phyloP scores from a whole-genome alignment of 108 stramenopile genomes.

The Pseudonitzschia multiseries region DNA sequence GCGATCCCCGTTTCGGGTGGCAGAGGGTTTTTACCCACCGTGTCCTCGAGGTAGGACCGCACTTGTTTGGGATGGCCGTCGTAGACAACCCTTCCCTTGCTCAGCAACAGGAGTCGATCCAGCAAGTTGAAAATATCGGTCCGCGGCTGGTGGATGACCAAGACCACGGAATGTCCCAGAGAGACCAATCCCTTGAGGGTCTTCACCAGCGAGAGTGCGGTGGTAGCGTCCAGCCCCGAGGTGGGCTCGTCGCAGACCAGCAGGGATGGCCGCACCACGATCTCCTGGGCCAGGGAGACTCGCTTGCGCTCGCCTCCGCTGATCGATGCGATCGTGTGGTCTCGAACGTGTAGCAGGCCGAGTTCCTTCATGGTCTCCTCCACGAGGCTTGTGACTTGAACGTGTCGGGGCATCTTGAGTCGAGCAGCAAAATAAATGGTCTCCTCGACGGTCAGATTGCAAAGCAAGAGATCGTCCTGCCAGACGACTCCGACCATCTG shows the following conservation, averaged over 20 bases:
- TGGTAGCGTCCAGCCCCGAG: constrained; percentile 77
- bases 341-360: constrained; percentile 52
- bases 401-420: constrained; percentile 57
- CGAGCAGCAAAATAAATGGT: constrained; percentile 78
- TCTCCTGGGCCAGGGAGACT: constrained; percentile 76
- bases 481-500: constrained; percentile 81
- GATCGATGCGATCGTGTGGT: constrained; percentile 71
- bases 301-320: constrained; percentile 88
- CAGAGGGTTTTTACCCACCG: constrained; percentile 7
- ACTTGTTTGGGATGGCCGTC: constrained; percentile 47
- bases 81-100: constrained; percentile 64
- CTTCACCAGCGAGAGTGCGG: constrained; percentile 63
- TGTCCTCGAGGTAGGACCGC: constrained; percentile 55
- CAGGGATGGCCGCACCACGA: constrained; percentile 76
- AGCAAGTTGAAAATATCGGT: constrained; percentile 80
- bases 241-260: constrained; percentile 84
- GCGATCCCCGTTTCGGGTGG: constrained; percentile 50
- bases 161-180: constrained; percentile 72
- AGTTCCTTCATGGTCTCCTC: constrained; percentile 61
- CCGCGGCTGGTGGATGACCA: constrained; percentile 91
- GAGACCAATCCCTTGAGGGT: constrained; percentile 68
- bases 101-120: constrained; percentile 78
- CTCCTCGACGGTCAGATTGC: constrained; percentile 83
- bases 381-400: constrained; percentile 49
- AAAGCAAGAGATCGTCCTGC: constrained; percentile 84